These are phyloP conservation scores for Canna indica DNA, from an alignment of 176 grass and related monocot genomes.

Conservation along the genomic window DNA sequence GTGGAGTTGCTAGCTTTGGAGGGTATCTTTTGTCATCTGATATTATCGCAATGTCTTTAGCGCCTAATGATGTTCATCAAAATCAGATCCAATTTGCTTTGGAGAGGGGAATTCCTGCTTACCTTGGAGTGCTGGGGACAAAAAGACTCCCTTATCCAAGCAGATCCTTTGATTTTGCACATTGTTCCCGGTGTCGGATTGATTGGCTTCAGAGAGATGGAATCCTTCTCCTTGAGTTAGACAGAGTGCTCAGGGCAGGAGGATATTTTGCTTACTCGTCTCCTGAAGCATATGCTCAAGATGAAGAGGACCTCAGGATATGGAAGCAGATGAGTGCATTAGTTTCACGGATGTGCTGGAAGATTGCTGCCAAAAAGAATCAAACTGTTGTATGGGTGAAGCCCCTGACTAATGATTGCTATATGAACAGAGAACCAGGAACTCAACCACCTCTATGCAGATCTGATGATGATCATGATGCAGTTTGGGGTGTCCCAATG, in stretches of 20 bases:
- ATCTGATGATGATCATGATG: slow-evolving; percentile 6
- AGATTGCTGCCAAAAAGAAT: slow-evolving; percentile 8
- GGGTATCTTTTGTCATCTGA: slow-evolving; percentile 4
- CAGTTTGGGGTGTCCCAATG: slow-evolving; percentile 7
- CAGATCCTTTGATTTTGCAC: slow-evolving; percentile 8
- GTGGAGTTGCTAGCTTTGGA: slow-evolving; percentile 10
- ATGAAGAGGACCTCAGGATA: slow-evolving; percentile 1
- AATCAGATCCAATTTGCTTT: slow-evolving; percentile 7
- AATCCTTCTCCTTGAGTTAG: slow-evolving; percentile 10
- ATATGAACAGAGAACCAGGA: slow-evolving; percentile 5
- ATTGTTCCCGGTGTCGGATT: slow-evolving; percentile 1
- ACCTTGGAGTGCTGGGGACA: slow-evolving; percentile 7
- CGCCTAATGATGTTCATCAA: slow-evolving; percentile 6
- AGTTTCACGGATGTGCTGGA: neutral
- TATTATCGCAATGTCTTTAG: slow-evolving; percentile 12
- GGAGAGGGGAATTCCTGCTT: slow-evolving; percentile 8
- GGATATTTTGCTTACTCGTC: slow-evolving; percentile 6
- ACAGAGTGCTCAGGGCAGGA: neutral
- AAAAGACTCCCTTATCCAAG: slow-evolving; percentile 11
- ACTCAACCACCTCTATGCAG: slow-evolving; percentile 3
- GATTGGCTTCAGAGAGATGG: slow-evolving; percentile 11
- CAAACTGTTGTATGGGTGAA: slow-evolving; percentile 11
- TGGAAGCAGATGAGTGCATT: slow-evolving; percentile 5
- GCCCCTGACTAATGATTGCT: neutral
- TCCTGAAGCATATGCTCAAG: slow-evolving; percentile 9